Evolutionary conservation across 768 basidiomycete species (phyloP).

Genomic region (Tricholoma sp.): DNA sequence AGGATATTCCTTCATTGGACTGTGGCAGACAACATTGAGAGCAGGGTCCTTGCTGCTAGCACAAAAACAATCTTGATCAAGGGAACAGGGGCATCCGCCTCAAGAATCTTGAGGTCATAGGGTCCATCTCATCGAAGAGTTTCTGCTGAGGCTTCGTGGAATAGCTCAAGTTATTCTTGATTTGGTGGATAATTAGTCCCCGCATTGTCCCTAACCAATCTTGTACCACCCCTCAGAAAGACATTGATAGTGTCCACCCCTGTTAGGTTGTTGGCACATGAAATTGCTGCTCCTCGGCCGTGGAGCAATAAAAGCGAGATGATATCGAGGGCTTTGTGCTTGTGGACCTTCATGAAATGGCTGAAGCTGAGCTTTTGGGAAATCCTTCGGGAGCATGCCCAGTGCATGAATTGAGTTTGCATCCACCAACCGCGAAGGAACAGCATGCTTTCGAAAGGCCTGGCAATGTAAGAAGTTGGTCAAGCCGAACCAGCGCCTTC

Average conservation of each 20-base stretch:
- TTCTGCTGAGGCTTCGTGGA: slow-evolving; percentile 1
- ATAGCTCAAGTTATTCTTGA: slow-evolving; percentile 17
- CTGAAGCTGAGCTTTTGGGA: slow-evolving; percentile 18
- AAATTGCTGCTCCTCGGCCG: slow-evolving; percentile 20
- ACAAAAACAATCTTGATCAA: slow-evolving; percentile 20
- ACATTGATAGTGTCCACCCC: slow-evolving; percentile 21
- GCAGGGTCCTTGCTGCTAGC: slow-evolving; percentile 8
- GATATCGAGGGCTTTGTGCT: slow-evolving; percentile 15
- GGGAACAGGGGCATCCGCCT: slow-evolving; percentile 9
- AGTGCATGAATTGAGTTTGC: neutral
- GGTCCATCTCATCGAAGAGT: slow-evolving; percentile 22
- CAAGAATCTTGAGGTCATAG: slow-evolving; percentile 14
- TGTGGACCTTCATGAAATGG: slow-evolving; percentile 27
- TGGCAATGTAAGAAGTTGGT: neutral
- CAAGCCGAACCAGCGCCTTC: neutral
- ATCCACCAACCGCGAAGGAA: neutral
- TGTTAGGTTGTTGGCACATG: slow-evolving; percentile 19
- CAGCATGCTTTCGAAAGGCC: neutral
- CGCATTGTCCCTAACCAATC: slow-evolving; percentile 10
- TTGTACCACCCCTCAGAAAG: slow-evolving; percentile 9
- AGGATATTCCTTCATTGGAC: too few species aligned
- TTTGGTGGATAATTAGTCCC: slow-evolving; percentile 21
- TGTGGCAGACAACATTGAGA: neutral
- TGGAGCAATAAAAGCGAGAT: slow-evolving; percentile 17
- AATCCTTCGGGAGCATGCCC: slow-evolving; percentile 7